phyloP scores from a whole-genome alignment of 306 rosid species.

The Sindora glabra region DNA sequence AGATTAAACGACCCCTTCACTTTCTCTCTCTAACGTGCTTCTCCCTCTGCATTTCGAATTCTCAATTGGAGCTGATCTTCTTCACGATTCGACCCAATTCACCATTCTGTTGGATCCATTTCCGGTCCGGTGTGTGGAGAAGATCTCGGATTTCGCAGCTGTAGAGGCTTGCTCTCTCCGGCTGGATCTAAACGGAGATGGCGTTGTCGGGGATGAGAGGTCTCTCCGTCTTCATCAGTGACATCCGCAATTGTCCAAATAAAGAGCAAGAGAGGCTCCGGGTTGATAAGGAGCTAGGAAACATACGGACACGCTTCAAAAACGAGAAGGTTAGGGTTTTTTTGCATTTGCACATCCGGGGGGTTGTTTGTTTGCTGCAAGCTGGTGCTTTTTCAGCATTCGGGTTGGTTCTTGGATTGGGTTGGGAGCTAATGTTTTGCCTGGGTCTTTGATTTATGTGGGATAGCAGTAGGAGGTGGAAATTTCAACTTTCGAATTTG shows the following conservation, averaged over 20 bases:
- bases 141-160: slow-evolving; percentile 43
- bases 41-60: slow-evolving; percentile 1
- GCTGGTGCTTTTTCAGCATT: not conserved
- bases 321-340: slow-evolving; percentile 87
- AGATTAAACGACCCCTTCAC: slow-evolving; percentile 33
- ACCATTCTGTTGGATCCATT: slow-evolving; percentile 46
- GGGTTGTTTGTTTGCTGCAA: not conserved
- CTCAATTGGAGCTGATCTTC: slow-evolving; percentile 31
- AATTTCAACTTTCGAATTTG: not conserved
- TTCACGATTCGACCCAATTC: not conserved
- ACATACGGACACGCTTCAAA: slow-evolving; percentile 93
- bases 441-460: not conserved
- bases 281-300: slow-evolving; percentile 98
- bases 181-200: slow-evolving; percentile 73
- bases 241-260: slow-evolving; percentile 92
- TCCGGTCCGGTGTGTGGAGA: slow-evolving; percentile 8
- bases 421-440: not conserved
- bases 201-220: slow-evolving; percentile 99
- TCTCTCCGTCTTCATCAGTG: slow-evolving; percentile 95
- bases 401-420: not conserved
- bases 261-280: slow-evolving; percentile 97
- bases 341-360: too few species aligned
- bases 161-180: slow-evolving; percentile 13
- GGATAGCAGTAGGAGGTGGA: not conserved
- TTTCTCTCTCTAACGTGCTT: slow-evolving; percentile 3